Evolutionary conservation across 1,139 yeast genomes (phyloP), one percentile per base, ranked within the genome.

Genomic region (Hansenula anomala): DNA sequence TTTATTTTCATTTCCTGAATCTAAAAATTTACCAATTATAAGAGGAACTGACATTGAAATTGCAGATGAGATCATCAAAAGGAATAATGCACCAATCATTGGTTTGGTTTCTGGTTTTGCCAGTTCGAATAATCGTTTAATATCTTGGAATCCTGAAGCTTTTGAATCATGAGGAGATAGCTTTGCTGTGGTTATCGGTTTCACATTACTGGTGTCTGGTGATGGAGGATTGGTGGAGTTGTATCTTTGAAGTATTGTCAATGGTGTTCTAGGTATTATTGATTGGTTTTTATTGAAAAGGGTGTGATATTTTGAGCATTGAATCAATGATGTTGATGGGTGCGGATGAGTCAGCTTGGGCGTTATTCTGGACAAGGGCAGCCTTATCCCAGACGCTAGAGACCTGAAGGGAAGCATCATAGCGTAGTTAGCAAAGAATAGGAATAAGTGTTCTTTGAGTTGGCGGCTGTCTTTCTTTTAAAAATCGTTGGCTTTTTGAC

Each of bases 1-100:
- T 4, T 41, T 35, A 20, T 41, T 37, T 19, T 52, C 54, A 20
- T 30, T 9, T 1, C 66, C 81, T 4, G 80, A 71, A 54, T 81
- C 89, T 35, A 81, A 59, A 31, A 81, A 79, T 51, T 83, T 84
- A 24, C 97, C 97, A 35, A 92, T 86, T 13, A 84, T 70, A 45
- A 85, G 70, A 2, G 97, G 97, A 24, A 89, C 66, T 3, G 83
- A 67, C 85, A 90, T 81, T 14, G 85, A 70, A 8, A 88, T 75
- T 3, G 75, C 72, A 6, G 86, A 78, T 4, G 85, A 72, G 2
- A 79, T 49, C 6, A 77, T 62, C 19, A 90, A 69, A 43, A 89
- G 70, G 2, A 69, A 52, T 42, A 90, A 66, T 0, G 96, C 96
- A 14, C 67, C 55, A 1, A 67, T 52, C 49, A 80, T 67, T 17